Evolutionary conservation across 768 basidiomycete species (phyloP), one percentile per base, ranked within the genome.

Genomic region (Royoungia palumana): DNA sequence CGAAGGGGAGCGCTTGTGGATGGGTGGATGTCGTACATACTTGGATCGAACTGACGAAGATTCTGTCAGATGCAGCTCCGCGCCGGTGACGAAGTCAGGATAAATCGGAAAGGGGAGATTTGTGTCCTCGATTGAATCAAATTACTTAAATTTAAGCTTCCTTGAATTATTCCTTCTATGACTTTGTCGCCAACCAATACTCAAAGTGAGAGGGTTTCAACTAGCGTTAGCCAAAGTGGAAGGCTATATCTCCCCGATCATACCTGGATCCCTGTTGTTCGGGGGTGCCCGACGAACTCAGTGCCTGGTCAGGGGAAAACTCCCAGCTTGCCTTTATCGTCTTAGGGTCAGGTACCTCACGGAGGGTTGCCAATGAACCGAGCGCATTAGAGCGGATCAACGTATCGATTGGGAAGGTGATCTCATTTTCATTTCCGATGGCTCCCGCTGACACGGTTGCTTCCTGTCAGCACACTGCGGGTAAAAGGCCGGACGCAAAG

Each of bases 101-200:
- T 88, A 58, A 78, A 86, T 53, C 76, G 70, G 53, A 72, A 79
- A 44, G 73, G 75, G 10, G 83, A 88, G 53, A 60, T 88, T 2
- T 86, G 79, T 58, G 71, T 89, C 21, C 79, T 89, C 12, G 87
- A 89, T 62, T 79, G 87, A 21, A 63, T 88, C 47, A 89, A 89
- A 75, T 56, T n/a, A 53, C 22, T 42, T 25, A 2, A 25, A 8
- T 4, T 3, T 27, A 16, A 21, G 25, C 19, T 32, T 16, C 1
- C 17, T n/a, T 24, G 19, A 39, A 12, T 28, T 10, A 22, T 13
- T 25, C 24, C 6, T 16, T 30, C 8, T 25, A n/a, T 57, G 8
- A 53, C 3, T 16, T n/a, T 32, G 47, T n/a, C 4, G 2, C 1
- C 47, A 85, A 84, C 85, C 88, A 72, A 80, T 86, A 46, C 73